These are phyloP conservation scores for Geranium brycei DNA, from an alignment of 345 rosid species.

Conservation along the genomic window DNA sequence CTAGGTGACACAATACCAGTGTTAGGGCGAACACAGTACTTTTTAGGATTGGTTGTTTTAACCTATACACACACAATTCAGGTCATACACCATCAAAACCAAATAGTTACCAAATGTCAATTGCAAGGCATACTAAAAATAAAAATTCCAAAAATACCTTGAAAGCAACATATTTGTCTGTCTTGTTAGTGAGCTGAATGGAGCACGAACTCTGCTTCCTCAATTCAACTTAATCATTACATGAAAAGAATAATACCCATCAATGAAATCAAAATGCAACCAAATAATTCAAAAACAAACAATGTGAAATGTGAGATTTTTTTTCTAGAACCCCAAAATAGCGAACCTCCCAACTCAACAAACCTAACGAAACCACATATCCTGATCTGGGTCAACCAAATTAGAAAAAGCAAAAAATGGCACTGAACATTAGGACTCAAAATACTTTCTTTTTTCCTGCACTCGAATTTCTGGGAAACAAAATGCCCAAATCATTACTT, in stretches of 20 bases:
- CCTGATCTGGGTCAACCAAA: not conserved
- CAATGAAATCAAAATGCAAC: not conserved
- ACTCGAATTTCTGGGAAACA: not conserved
- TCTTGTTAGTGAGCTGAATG: constrained; percentile 65
- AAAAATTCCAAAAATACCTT: constrained; percentile 30
- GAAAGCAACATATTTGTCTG: constrained; percentile 49
- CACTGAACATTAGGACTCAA: no score
- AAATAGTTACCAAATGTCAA: not conserved
- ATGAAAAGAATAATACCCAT: constrained; percentile 3
- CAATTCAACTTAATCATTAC: constrained; percentile 48
- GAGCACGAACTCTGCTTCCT: constrained; percentile 73
- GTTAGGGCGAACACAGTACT: constrained; percentile 80
- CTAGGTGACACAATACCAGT: constrained; percentile 60
- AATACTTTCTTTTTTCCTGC: no score
- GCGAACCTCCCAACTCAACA: not conserved
- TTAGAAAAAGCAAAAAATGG: no score
- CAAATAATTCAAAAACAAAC: not conserved
- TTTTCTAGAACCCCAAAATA: no score
- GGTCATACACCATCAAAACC: constrained; percentile 1
- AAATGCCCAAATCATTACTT: constrained; percentile 4
- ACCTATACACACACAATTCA: constrained; percentile 26
- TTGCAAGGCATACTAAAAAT: not conserved
- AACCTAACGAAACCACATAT: not conserved
- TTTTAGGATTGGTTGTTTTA: constrained; percentile 78
- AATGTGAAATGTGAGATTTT: no score